Percentiles rank a stretch among this genome's conserved stretches.
Evolutionary conservation across 2,329 filamentous ascomycete genomes (phyloP).

Genomic region (Blastomyces gilchristii): DNA sequence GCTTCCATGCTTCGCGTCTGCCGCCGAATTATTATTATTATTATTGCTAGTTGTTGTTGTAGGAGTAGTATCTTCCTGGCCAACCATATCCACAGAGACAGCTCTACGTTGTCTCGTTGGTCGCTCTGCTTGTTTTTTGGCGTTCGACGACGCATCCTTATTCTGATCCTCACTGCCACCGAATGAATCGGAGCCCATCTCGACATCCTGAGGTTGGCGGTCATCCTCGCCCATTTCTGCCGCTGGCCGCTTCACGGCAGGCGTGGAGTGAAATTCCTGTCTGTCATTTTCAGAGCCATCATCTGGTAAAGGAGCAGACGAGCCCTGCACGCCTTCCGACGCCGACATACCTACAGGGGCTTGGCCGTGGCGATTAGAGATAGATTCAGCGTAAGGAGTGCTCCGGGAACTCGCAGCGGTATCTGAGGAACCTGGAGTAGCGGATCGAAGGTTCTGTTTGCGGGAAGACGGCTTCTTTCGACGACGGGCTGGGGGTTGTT

Average conservation of each 20-base stretch:
- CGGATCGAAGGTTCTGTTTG: slow-evolving; percentile 20
- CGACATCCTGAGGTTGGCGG: slow-evolving; percentile 3
- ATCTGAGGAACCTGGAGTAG: not conserved
- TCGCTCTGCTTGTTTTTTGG: slow-evolving; percentile 14
- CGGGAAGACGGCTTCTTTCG: slow-evolving; percentile 16
- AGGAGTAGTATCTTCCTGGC: slow-evolving; percentile 19
- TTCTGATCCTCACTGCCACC: slow-evolving; percentile 17
- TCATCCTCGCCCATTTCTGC: slow-evolving; percentile 43
- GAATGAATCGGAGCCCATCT: slow-evolving; percentile 7
- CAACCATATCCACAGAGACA: slow-evolving; percentile 38
- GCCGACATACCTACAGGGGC: slow-evolving; percentile 27
- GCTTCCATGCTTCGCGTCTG: not conserved
- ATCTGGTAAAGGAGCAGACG: not conserved
- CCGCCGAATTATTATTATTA: not conserved
- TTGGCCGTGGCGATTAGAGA: slow-evolving; percentile 9
- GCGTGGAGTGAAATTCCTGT: slow-evolving; percentile 31
- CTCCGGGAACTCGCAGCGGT: slow-evolving; percentile 38
- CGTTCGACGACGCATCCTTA: slow-evolving; percentile 13
- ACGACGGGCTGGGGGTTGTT: slow-evolving; percentile 20
- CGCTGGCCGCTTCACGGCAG: slow-evolving; percentile 44
- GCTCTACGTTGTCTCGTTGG: slow-evolving; percentile 21
- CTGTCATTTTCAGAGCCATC: slow-evolving; percentile 2
- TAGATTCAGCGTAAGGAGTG: slow-evolving; percentile 39
- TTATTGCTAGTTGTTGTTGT: not conserved
- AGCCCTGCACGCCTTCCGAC: not conserved